Evolutionary conservation across 805 yeast genomes (phyloP), one percentile per base, ranked within the genome.

Genomic region (Kazachstania taianensis): DNA sequence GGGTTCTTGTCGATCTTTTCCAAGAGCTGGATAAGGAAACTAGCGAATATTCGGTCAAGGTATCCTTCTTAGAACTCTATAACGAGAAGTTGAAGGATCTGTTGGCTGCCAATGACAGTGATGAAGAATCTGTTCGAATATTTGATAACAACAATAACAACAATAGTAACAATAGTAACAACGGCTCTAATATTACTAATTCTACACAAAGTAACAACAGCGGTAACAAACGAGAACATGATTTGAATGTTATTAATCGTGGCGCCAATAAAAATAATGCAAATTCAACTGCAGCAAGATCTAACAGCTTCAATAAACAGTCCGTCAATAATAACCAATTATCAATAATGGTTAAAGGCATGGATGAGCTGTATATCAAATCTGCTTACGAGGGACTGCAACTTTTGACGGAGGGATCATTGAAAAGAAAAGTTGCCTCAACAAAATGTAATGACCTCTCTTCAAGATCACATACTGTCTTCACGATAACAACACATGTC

Each of bases 41-140:
- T n/a, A 52, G 65, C 4, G 94, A 78, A 42, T 72, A 66, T 49
- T 57, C 80, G 9, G 84, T 80, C 18, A 77, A 76, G 49, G 63
- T 81, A 33, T 79, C 92, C 1, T 85, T 79, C 50, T 68, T 83
- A 36, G 94, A 85, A 57, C 61, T 84, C 14, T 85, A 84, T 62
- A 83, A 84, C 49, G 95, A 85, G 57, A 86, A 80, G 47, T 63
- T 84, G 29, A 65, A 70, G 32, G 94, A 85, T 50, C 63, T 84
- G 40, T 62, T 84, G 27, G 22, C 43, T 5, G 55, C 50, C 23
- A 65, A 59, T 4, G 52, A 59, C 28, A 59, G 53, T 20, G 69
- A 69, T 73, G 44, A 62, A 53, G 32, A 43, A 35, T 35, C 42
- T 8, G 68, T 75, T 23, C 60, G 69, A 34, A 67, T 75, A 7